Percentiles rank a stretch among this genome's conserved stretches.
Evolutionary conservation across 345 rosid genomes (phyloP).

Genomic region (Balakata baccata): DNA sequence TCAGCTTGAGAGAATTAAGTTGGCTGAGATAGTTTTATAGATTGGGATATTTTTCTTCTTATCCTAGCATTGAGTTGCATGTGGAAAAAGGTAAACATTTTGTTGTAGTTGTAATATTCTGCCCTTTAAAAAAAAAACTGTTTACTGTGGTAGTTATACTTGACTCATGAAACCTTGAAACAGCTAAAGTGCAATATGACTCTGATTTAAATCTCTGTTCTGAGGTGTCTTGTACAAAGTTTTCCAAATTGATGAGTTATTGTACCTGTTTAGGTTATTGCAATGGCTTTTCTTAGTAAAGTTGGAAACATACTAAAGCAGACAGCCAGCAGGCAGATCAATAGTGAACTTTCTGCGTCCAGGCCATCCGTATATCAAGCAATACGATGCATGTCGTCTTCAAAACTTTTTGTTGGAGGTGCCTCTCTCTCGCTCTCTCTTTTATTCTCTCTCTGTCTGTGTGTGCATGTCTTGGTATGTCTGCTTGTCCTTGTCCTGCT

Average conservation of each 20-base stretch:
- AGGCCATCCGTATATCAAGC: slow-evolving; percentile 71
- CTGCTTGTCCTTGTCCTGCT: background rate
- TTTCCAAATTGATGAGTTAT: too few species aligned
- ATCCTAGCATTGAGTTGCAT: background rate
- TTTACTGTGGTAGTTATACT: background rate
- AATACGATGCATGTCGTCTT: slow-evolving; percentile 68
- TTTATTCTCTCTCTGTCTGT: background rate
- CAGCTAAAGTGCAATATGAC: background rate
- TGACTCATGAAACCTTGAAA: background rate
- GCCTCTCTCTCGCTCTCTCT: background rate
- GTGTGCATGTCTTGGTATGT: background rate
- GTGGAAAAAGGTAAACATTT: background rate
- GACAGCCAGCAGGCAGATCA: slow-evolving; percentile 50
- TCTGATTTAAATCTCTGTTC: background rate
- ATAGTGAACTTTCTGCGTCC: slow-evolving; percentile 41
- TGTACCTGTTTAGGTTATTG: background rate
- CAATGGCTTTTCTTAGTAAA: slow-evolving; percentile 83
- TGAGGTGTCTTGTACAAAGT: background rate
- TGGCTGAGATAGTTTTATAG: background rate
- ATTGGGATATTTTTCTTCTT: background rate
- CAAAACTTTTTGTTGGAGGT: slow-evolving; percentile 90
- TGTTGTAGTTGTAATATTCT: background rate
- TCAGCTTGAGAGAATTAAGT: background rate
- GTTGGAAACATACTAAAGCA: slow-evolving; percentile 68
- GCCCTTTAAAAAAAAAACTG: background rate